Base-by-base conservation (phyloP, 495 filamentous ascomycete species). In the Achaetomiella virescens region DNA sequence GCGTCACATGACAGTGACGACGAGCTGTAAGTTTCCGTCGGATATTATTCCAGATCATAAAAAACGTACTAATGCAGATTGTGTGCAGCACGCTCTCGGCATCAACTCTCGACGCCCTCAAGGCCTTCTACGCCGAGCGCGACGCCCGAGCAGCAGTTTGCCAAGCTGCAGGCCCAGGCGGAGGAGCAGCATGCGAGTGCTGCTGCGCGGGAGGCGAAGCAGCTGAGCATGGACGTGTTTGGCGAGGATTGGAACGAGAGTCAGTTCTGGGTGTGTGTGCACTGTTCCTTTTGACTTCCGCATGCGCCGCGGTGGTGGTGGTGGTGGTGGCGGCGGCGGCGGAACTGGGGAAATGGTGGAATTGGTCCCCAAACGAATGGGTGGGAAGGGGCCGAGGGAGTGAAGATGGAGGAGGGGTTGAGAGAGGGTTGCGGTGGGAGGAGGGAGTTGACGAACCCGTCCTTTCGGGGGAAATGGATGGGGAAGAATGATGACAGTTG, bases 211-310 rank as follows among this genome's bases (percentile, higher is more conserved):
- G 44, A 24, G 64, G 64, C 6, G 49, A 42, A 52, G 25, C 35
- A 70, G 37, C 57, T 87, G 29, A 82, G 78, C 6, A 92, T 92
- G 78, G 84, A 86, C 3, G 72, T 78, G 14, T 92, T 92, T 66
- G 71, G 74, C 0, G 88, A 92, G 72, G 85, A 91, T 66, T 92
- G 88, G 88, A 86, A 91, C 54, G 78, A 85, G 53, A 84, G 79
- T 52, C 88, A 92, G 66, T 90, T 91, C 63, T 88, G 87, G 86
- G 83, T 86, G 69, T 0, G 74, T 65, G 10, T 25, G 18, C n/a
- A n/a, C 38, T 14, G 14, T 27, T 3, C 20, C 42, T 54, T 36
- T 5, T 2, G 1, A 18, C 41, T 52, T 43, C 11, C 38, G 17
- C 12, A 27, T 36, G 1, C 21, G 10, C 27, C 6, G 18, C 18